phyloP scores from a whole-genome alignment of 2,329 filamentous ascomycete genomes.

The Cladosporium velox region DNA sequence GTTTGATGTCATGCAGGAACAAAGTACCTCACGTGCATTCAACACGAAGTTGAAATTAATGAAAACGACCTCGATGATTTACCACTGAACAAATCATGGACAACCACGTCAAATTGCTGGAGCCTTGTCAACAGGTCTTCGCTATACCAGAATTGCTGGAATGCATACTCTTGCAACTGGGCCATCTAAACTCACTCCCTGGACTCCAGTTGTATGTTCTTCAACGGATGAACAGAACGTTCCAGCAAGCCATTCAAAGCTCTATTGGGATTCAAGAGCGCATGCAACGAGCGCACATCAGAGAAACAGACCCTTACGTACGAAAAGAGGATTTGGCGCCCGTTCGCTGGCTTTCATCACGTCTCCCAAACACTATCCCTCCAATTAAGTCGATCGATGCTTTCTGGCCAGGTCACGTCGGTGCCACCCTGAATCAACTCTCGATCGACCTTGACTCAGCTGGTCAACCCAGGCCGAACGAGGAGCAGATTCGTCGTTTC shows the following conservation, averaged over 20 bases:
- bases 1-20: constrained; percentile 13
- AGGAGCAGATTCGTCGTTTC: not conserved
- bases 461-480: not conserved
- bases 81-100: constrained; percentile 3
- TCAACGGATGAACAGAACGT: constrained; percentile 7
- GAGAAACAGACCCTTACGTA: constrained; percentile 10
- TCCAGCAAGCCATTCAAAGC: not conserved
- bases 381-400: constrained; percentile 14
- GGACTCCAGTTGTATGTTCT: constrained; percentile 10
- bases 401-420: constrained; percentile 14
- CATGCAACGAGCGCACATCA: constrained; percentile 9
- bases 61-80: not conserved
- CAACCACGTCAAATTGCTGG: not conserved
- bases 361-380: constrained; percentile 5
- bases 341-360: constrained; percentile 8
- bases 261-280: constrained; percentile 2
- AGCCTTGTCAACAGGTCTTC: constrained; percentile 10
- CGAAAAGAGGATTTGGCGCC: not conserved
- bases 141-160: constrained; percentile 15
- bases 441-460: constrained; percentile 7
- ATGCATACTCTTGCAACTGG: constrained; percentile 11
- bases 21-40: not conserved
- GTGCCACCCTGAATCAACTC: constrained; percentile 6
- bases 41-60: not conserved
- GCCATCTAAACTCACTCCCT: not conserved